A percentile compares a stretch with the other conserved stretches of the same genome.
Evolutionary conservation across 1,284 basidiomycete genomes (phyloP).

Genomic region (Tilletia walkeri): DNA sequence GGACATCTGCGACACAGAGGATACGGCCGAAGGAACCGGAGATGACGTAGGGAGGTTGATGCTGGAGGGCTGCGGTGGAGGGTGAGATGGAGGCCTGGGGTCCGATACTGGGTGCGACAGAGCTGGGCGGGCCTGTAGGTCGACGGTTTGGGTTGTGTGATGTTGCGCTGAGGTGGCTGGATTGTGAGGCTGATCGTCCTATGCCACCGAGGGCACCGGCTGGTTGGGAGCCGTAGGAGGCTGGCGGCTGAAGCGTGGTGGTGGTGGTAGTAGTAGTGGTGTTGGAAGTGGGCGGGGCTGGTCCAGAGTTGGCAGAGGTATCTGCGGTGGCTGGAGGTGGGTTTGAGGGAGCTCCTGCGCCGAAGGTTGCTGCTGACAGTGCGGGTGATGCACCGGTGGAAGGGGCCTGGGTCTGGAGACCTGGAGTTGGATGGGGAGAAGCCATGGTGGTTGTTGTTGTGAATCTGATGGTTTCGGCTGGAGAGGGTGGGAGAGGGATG

Average conservation of each 20-base stretch:
- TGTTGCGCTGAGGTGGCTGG: constrained; percentile 8
- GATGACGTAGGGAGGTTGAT: constrained; percentile 35
- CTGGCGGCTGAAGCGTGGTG: background rate
- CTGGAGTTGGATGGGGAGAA: background rate
- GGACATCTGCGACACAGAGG: constrained; percentile 92
- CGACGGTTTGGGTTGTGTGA: background rate
- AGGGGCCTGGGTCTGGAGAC: background rate
- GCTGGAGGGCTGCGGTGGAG: constrained; percentile 11
- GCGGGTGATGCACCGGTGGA: background rate
- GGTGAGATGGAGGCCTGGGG: background rate
- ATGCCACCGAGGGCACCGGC: background rate
- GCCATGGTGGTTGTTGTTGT: constrained; percentile 1
- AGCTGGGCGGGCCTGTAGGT: constrained; percentile 9
- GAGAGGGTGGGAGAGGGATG: background rate
- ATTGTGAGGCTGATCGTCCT: background rate
- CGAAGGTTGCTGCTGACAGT: background rate
- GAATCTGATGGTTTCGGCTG: background rate
- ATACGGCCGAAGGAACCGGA: constrained; percentile 68
- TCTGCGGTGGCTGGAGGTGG: background rate
- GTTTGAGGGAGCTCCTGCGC: background rate
- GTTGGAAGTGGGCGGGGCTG: background rate
- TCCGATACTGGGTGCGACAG: background rate
- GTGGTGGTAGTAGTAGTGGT: background rate
- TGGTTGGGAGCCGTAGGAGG: background rate
- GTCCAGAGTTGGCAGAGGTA: background rate